phyloP scores from a whole-genome alignment of 73 alveolate species.

The Breviolum minutum region DNA sequence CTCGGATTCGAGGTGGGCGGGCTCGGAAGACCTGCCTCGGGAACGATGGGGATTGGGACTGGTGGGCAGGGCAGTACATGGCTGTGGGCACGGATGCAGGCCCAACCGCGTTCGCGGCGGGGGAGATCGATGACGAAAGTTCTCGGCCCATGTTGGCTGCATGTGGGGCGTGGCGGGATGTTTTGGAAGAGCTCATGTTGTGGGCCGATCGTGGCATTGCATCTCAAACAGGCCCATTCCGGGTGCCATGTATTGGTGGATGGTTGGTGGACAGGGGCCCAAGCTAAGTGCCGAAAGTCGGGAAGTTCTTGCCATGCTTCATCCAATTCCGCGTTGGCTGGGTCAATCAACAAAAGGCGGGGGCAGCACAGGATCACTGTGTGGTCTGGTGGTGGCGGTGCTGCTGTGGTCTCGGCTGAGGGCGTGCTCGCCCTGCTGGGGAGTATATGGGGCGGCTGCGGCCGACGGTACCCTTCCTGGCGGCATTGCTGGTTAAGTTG shows the following conservation, averaged over 20 bases:
- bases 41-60: neutral
- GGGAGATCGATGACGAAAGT: neutral
- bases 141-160: constrained; percentile 6
- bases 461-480: neutral
- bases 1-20: neutral
- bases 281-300: neutral
- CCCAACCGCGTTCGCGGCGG: constrained; percentile 20
- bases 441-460: neutral
- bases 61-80: neutral
- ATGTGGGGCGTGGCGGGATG: neutral
- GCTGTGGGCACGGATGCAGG: neutral
- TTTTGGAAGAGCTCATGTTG: neutral
- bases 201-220: neutral
- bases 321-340: neutral
- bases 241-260: neutral
- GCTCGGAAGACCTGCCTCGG: neutral
- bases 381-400: neutral
- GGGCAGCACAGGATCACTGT: neutral
- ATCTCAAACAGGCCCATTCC: constrained; percentile 15
- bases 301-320: constrained; percentile 24
- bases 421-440: neutral
- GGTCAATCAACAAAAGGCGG: neutral
- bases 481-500: neutral
- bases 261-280: neutral
- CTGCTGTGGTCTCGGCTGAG: neutral